Conservation (phyloP, 2,329 filamentous ascomycete species). For the Huntiella savannae region DNA sequence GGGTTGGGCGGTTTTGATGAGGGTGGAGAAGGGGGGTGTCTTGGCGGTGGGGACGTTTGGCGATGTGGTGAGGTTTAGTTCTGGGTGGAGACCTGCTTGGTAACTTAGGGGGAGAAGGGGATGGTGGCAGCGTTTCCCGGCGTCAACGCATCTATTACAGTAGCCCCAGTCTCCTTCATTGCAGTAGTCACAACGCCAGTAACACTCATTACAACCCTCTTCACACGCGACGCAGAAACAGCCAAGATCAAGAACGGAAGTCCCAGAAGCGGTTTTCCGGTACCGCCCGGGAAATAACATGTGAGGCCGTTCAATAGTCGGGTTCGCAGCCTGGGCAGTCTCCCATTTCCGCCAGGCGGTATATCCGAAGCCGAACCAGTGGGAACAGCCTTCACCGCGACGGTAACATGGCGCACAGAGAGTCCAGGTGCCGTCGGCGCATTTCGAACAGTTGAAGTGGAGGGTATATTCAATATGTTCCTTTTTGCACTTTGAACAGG, state of each 20-base stretch:
- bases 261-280: slow-evolving; percentile 20
- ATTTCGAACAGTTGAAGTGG: slow-evolving; percentile 64
- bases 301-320: slow-evolving; percentile 30
- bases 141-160: slow-evolving; percentile 73
- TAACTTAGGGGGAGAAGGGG: slow-evolving; percentile 59
- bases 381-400: slow-evolving; percentile 52
- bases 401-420: slow-evolving; percentile 71
- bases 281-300: slow-evolving; percentile 40
- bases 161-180: slow-evolving; percentile 93
- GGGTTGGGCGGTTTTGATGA: slow-evolving; percentile 17
- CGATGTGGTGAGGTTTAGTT: not conserved
- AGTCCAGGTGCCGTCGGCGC: slow-evolving; percentile 53
- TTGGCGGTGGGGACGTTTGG: not conserved
- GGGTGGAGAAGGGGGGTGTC: not conserved
- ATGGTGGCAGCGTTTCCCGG: slow-evolving; percentile 65
- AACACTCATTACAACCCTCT: slow-evolving; percentile 59
- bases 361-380: slow-evolving; percentile 79
- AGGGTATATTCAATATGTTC: slow-evolving; percentile 65
- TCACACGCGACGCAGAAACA: slow-evolving; percentile 68
- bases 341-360: slow-evolving; percentile 52
- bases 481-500: slow-evolving; percentile 52
- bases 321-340: slow-evolving; percentile 21
- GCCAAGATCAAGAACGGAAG: slow-evolving; percentile 46
- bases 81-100: slow-evolving; percentile 17
- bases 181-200: slow-evolving; percentile 74